Evolutionary conservation across 495 filamentous ascomycete genomes (phyloP).

Genomic region (Aspergillus kassunensis): DNA sequence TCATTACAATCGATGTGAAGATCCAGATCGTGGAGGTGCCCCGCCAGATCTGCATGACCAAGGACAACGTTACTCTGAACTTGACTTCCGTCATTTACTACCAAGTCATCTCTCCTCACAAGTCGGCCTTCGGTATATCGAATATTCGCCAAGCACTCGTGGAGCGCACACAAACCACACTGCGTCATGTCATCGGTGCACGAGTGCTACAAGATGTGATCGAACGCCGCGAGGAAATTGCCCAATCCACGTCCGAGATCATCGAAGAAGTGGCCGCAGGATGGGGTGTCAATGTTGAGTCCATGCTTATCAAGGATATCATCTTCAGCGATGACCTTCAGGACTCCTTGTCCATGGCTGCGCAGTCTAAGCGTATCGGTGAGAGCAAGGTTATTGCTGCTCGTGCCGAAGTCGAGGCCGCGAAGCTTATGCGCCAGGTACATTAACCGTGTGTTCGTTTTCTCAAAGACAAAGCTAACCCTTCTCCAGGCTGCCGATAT

Average conservation of each 20-base stretch:
- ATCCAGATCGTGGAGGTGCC: constrained; percentile 98
- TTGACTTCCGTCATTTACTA: constrained; percentile 99
- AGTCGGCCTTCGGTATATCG: constrained; percentile 93
- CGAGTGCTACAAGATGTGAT: constrained; percentile 98
- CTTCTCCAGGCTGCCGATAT: constrained; percentile 75
- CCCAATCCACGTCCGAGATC: constrained; percentile 89
- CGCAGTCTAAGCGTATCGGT: constrained; percentile 97
- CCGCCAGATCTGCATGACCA: constrained; percentile 97
- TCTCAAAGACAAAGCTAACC: background rate
- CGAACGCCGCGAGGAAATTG: constrained; percentile 96
- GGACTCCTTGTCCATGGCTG: constrained; percentile 98
- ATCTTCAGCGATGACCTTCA: constrained; percentile 95
- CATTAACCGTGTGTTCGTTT: background rate
- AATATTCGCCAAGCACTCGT: constrained; percentile 93
- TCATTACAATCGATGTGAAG: constrained; percentile 95
- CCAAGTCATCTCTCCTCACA: constrained; percentile 92
- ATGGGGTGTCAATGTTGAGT: constrained; percentile 96
- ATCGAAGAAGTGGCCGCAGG: constrained; percentile 92
- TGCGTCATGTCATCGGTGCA: constrained; percentile 95
- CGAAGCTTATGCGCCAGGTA: constrained; percentile 92
- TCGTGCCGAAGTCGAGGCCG: constrained; percentile 92
- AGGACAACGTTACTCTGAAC: constrained; percentile 93
- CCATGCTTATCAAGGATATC: constrained; percentile 99
- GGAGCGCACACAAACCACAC: constrained; percentile 96
- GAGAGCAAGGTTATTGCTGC: constrained; percentile 98